phyloP scores from a whole-genome alignment of 129 eudicot genomes.

The Saposhnikovia divaricata region DNA sequence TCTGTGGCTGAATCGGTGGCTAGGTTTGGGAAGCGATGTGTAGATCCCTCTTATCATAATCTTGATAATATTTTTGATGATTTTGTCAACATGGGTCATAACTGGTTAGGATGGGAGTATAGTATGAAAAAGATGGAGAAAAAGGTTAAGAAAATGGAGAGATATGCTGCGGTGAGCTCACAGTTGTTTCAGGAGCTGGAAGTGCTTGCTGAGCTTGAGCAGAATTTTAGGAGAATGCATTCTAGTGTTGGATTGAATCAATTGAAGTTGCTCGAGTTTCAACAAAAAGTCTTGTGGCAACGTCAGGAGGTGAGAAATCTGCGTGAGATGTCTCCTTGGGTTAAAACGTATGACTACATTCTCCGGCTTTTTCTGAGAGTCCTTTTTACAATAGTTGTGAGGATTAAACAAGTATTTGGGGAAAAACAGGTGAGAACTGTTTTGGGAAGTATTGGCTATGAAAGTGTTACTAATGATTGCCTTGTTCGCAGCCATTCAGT shows the following conservation, averaged over 20 bases:
- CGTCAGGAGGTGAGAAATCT: constrained; percentile 68
- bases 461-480: constrained; percentile 10
- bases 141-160: constrained; percentile 66
- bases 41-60: constrained; percentile 53
- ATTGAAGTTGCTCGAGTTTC: constrained; percentile 63
- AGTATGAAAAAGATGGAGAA: constrained; percentile 83
- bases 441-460: constrained; percentile 23
- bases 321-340: constrained; percentile 83
- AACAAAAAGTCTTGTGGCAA: constrained; percentile 79
- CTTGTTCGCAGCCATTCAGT: constrained; percentile 46
- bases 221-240: constrained; percentile 56
- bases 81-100: constrained; percentile 36
- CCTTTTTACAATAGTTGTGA: constrained; percentile 51
- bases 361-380: constrained; percentile 70
- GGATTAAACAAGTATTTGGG: constrained; percentile 57
- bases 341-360: constrained; percentile 57
- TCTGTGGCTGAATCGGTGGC: constrained; percentile 41
- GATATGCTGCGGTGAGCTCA: constrained; percentile 46
- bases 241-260: constrained; percentile 36
- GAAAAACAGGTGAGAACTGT: constrained; percentile 15
- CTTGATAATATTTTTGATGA: constrained; percentile 54
- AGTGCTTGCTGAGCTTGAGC: constrained; percentile 57
- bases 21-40: constrained; percentile 74
- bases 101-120: constrained; percentile 73
- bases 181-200: constrained; percentile 66